These are phyloP conservation scores for Solanum hybrid DNA, from an alignment of 305 asterid species.

Conservation along the genomic window DNA sequence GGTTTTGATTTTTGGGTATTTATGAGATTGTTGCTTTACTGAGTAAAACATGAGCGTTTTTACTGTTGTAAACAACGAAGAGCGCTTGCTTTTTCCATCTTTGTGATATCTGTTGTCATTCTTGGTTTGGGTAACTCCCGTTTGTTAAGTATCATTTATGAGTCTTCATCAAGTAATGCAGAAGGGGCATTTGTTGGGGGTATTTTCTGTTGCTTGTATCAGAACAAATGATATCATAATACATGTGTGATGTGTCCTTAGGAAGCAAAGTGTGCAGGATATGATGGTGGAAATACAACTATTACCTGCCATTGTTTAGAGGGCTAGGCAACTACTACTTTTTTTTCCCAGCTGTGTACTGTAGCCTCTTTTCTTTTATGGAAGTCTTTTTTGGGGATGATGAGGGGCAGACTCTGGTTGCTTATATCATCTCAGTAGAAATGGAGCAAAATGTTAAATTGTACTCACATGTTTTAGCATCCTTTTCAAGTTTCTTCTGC, in stretches of 20 bases:
- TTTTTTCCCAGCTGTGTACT: background rate
- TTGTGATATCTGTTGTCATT: background rate
- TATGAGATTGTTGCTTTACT: background rate
- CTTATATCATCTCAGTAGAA: background rate
- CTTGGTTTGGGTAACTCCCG: background rate
- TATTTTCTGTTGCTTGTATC: background rate
- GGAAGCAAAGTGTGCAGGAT: background rate
- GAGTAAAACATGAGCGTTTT: background rate
- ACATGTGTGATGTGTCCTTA: background rate
- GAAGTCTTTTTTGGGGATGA: background rate
- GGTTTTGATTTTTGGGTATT: background rate
- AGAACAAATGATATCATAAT: background rate
- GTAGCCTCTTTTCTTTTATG: background rate
- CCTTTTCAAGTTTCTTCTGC: background rate
- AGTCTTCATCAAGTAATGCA: background rate
- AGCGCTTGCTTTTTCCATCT: background rate
- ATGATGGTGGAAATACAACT: background rate
- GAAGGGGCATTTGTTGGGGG: background rate
- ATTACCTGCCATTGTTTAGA: background rate
- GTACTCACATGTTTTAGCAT: background rate
- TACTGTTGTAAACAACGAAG: background rate
- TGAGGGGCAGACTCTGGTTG: background rate
- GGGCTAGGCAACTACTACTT: background rate
- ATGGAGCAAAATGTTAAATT: background rate
- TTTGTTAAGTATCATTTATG: background rate